Evolutionary conservation across 495 filamentous ascomycete species (phyloP), one percentile per base, ranked within the genome.

Genomic region (Xylaria scruposa): DNA sequence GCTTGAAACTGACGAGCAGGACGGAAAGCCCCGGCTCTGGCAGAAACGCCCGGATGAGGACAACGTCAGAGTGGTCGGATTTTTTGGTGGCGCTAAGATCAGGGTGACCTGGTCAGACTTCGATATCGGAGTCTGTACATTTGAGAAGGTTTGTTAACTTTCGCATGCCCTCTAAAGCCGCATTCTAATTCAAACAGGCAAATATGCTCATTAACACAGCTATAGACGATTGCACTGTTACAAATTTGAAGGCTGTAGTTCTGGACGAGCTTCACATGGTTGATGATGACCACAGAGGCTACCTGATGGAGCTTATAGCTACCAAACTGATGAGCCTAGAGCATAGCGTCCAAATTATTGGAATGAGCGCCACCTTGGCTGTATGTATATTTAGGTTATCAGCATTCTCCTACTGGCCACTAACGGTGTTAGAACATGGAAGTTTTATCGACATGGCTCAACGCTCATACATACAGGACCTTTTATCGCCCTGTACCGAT

Each of bases 261-360:
- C 81, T 96, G 19, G 93, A 95, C 76, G 93, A 95, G 76, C 80
- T 94, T 4, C 93, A 96, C 73, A 94, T 96, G 92, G 83, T 96
- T 21, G 90, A 92, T 70, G 93, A 95, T 77, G 90, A 91, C 46
- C 86, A 89, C 74, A 89, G 93, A n/a, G 93, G 93, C 6, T 94
- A 94, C 75, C 84, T 95, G 0, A 82, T 96, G 65, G 93, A 96
- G 78, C 80, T 95, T n/a, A 88, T 95, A 82, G 88, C 90, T 6
- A 92, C 93, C 4, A 96, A 96, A 72, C 76, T 95, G 31, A 79
- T 95, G 8, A 87, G 91, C 64, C 81, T 95, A 13, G 91, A 88
- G 51, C 87, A 91, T 70, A 82, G 85, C 53, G 87, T 93, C 33
- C 93, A 96, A 73, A 89, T 96, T 31, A 83, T 95, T 65, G 93